Evolutionary conservation across 2,329 filamentous ascomycete species (phyloP), one percentile per base, ranked within the genome.

Genomic region (Cladosporium colombiae): DNA sequence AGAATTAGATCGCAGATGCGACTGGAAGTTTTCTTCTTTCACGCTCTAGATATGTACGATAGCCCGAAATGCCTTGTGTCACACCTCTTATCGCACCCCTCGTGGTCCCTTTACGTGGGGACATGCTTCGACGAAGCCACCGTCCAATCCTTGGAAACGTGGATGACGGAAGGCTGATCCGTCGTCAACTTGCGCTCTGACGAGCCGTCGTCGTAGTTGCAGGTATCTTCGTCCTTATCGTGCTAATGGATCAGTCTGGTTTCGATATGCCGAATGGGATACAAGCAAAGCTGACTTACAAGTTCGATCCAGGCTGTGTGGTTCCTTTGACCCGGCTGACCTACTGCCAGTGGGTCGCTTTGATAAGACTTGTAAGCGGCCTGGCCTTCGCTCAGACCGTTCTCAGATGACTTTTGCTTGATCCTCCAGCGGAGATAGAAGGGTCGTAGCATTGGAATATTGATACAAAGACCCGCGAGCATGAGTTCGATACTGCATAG

Each of bases 351-450:
- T 16, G 33, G 49, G 18, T 55, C 50, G 50, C 50, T 56, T 14
- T 37, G 33, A 11, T 37, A 56, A 23, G 61, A 55, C 25, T 46
- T 55, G 33, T 31, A 56, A 25, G 35, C 23, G n/a, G 29, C 46
- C 11, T 23, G 23, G 8, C 37, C 23, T 8, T 27, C 13, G 29
- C 29, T 56, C 16, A 25, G 21, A 16, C 50, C 21, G 2, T 10
- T 40, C 8, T 44, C 14, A 6, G 61, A 44, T 3, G 35, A 16
- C 25, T 46, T 63, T 52, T 56, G 61, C 50, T 63, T 44, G 14
- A 33, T 27, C 50, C 61, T 63, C 61, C 61, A 63, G 10, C 61
- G 31, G 23, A 63, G 61, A 50, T 63, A 63, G 49, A 63, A 63
- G 35, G 61, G 61, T 13, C 61, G 49, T 8, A 63, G 25, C 61